Base-by-base conservation (phyloP, 805 yeast species). In the Barnettozyma pratensis region DNA sequence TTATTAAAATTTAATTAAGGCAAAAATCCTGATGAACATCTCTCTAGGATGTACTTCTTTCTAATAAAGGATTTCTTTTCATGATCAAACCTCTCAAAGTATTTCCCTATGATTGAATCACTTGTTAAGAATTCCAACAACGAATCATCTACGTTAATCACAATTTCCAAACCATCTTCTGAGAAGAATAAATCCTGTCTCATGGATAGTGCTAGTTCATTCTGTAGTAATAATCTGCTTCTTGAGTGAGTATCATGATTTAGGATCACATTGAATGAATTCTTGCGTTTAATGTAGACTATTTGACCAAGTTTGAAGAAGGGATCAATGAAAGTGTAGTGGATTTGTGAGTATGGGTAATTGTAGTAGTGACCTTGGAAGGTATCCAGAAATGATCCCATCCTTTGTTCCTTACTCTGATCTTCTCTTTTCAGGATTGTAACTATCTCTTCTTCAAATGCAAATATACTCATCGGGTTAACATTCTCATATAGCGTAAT, bases 301-400 rank as follows among this genome's bases (percentile, higher is more conserved):
- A 46, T 34, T 42, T 46, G 49, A 11, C 49, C 49, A 19, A 46
- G 27, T 34, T 46, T 46, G 35, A 46, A 39, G 30, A 41, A 40
- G 10, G 49, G 49, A 39, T 46, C 49, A 34, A 46, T 41, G 11
- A 46, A 26, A 31, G 37, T 34, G 25, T 46, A 46, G 3, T 36
- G 36, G 8, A 40, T 42, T 28, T 37, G 42, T 25, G 45, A 42
- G 36, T 14, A 9, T 10, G 49, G 49, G 14, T 46, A 46, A 14
- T 46, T 36, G 14, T 42, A 46, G 19, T 42, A 46, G 28, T 11
- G 5, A 1, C 37, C 42, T 25, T 26, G 9, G 37, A 37, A 42
- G n/a, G 10, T 12, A 36, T 14, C 29, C 25, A 46, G 12, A 30
- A 42, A 44, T 6, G 11, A 27, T 19, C 19, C 19, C 19, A 5